Base-by-base conservation (phyloP, 208 protist species). In the Strigomonas culicis region DNA sequence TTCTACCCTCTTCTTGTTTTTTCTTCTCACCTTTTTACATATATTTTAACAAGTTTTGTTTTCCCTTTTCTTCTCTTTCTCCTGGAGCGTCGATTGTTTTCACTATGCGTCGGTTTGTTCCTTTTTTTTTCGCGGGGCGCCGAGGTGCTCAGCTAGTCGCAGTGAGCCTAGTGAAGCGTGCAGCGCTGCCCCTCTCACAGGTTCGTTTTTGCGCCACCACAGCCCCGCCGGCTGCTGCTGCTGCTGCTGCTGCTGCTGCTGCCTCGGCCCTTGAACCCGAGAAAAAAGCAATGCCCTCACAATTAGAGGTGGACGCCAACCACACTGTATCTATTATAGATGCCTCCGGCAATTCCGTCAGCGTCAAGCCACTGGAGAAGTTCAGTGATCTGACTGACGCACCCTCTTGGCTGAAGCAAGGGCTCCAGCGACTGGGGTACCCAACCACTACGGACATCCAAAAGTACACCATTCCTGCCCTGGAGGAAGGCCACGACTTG, bases 401-500 rank as follows among this genome's bases (percentile, higher is more conserved):
- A 2, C 90, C 94, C 39, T 47, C 70, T 22, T 89, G 82, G 84
- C 77, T 97, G 11, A 32, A 55, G 27, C 63, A 85, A n/a, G 86
- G 80, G 1, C 39, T 98, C 52, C 1, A 62, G 36, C 11, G 36
- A 10, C 71, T 92, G 30, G 61, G 68, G 21, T 97, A 82, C 60
- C 78, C 84, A 6, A 75, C 68, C 1, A 91, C 90, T 8, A 97
- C 93, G 22, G 66, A 79, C 41, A 97, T 97, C 63, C 95, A 97
- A 65, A 77, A 75, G 25, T 83, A 91, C 60, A 95, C 82, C 0
- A 93, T 98, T 52, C 90, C 93, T 22, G 57, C 88, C 24, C 63
- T 98, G 57, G 79, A 93, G 17, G 49, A 77, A 21, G 97, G 97
- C 10, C 74, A 89, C 43, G 93, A 99, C 79, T 62, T 99, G n/a